A percentile compares a stretch with the other conserved stretches of the same genome.
phyloP scores from a whole-genome alignment of 2,329 filamentous ascomycete genomes.

The Alternaria novae-zelandiae region DNA sequence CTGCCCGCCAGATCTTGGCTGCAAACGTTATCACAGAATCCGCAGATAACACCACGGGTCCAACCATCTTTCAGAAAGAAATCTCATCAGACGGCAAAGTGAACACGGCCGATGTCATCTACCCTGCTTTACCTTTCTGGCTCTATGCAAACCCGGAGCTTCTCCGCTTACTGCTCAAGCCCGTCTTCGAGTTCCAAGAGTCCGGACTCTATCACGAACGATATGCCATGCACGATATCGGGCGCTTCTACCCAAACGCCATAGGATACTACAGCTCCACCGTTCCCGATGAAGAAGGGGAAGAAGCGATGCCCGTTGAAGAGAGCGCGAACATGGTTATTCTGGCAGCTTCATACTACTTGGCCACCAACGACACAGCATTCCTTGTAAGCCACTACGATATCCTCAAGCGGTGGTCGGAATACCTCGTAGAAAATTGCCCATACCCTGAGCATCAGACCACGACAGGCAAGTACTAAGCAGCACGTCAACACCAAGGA shows the following conservation, averaged over 20 bases:
- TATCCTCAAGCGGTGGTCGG: background rate
- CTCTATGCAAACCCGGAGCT: conserved; percentile 3
- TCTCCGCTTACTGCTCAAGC: background rate
- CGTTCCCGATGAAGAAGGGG: background rate
- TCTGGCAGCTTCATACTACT: background rate
- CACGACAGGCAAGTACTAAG: background rate
- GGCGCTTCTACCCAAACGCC: background rate
- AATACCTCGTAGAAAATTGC: background rate
- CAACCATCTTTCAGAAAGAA: background rate
- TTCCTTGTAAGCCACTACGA: background rate
- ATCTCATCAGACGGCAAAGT: background rate
- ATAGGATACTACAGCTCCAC: background rate
- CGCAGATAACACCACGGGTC: background rate
- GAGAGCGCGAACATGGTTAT: background rate
- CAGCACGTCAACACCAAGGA: background rate
- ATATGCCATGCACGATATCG: conserved; percentile 1
- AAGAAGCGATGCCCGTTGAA: background rate
- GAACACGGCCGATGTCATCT: background rate
- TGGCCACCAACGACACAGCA: background rate
- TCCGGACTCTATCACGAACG: background rate
- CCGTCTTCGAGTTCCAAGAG: background rate
- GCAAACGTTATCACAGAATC: background rate
- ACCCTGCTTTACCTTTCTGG: background rate
- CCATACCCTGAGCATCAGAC: background rate
- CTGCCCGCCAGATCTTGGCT: background rate